Base-by-base conservation (phyloP, 2,329 filamentous ascomycete genomes). In the Colletotrichum sublineola region DNA sequence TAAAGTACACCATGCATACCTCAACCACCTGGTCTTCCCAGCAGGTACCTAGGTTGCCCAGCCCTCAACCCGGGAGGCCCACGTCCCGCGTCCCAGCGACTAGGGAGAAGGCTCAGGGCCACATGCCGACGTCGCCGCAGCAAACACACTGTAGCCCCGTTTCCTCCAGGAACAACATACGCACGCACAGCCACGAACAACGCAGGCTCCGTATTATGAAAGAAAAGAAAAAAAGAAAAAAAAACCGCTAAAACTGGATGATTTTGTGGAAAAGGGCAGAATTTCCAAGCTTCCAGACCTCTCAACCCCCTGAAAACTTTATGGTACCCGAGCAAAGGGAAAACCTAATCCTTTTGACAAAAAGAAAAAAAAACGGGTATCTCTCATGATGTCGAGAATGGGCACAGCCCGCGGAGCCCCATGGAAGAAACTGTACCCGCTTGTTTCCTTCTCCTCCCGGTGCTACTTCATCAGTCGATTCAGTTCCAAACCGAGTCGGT, bases 241-340 rank as follows among this genome's bases (percentile, higher is more conserved):
- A 31, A 52, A 40, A 24, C 24, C 24, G 24, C 24, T 24, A 31
- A 52, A 53, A 9, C 15, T 53, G 29, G 50, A 33, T 15, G 4
- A 4, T 42, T 42, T 33, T 48, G 60, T 68, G 65, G 65, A 55
- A 60, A 68, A 40, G 65, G 52, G 57, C 58, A 63, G 68, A 33
- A 64, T 18, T 31, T 29, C 18, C 61, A 52, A 14, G n/a, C 53
- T 63, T 53, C 36, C 40, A 61, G 24, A 61, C 33, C 14, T 42
- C 46, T 24, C 46, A 24, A 44, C 29, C 50, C 44, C 53, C 50
- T 36, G 58, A 15, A 52, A 46, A 36, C 18, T 31, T 3, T n/a
- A 12, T 53, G 7, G 42, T 46, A 63, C 44, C 58, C 58, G 18
- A n/a, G 11, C 33, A 11, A 24, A 31, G 50, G 50, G 8, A 58